These are phyloP conservation scores for Balakata baccata DNA, from an alignment of 345 rosid genomes.

Conservation along the genomic window DNA sequence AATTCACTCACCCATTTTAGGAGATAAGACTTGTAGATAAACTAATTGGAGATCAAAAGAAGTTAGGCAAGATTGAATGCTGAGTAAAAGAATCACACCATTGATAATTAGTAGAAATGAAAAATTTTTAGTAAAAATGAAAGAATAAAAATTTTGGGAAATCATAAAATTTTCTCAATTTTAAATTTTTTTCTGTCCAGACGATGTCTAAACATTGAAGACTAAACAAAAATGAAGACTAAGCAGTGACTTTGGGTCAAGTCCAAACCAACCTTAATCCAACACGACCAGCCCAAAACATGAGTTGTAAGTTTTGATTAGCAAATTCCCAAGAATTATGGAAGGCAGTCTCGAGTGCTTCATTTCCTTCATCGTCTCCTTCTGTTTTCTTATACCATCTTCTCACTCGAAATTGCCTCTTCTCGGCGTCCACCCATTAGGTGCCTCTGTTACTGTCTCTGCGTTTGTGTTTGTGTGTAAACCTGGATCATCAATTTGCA, in stretches of 20 bases:
- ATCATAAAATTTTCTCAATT: no score
- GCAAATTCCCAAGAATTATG: conserved; percentile 5
- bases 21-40: no score
- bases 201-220: no score
- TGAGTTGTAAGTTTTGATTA: neutral
- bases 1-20: no score
- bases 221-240: neutral
- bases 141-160: no score
- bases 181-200: no score
- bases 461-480: no score
- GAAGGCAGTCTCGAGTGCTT: neutral
- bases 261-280: neutral
- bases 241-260: conserved; percentile 19
- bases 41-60: no score
- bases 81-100: no score
- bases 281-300: neutral
- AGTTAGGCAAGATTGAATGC: no score
- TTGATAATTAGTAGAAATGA: no score
- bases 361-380: neutral
- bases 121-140: no score
- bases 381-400: conserved; percentile 22
- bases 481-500: neutral
- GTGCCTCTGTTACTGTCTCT: conserved; percentile 25
- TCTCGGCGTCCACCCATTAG: conserved; percentile 71
- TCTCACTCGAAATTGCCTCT: conserved; percentile 29